Base-by-base conservation (phyloP, 2,329 filamentous ascomycete species). In the Colletotrichum orbiculare region DNA sequence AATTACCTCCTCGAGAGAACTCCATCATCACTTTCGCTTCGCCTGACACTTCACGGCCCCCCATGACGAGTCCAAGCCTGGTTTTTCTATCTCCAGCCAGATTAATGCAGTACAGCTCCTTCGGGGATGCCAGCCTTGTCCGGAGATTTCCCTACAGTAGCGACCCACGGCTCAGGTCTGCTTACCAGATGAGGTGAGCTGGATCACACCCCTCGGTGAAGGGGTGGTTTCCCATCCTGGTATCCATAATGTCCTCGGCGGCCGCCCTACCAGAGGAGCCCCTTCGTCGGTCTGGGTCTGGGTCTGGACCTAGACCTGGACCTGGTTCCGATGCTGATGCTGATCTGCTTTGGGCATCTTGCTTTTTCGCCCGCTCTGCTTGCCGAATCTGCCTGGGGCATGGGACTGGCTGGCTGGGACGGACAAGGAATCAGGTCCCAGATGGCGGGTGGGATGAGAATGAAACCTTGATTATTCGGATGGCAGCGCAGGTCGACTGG, bases 351-450 rank as follows among this genome's bases (percentile, higher is more conserved):
- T 17, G 17, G 17, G 17, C 17, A 60, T 54, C 47, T 48, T 45
- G 42, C 59, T 59, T 45, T 54, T 38, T 12, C 48, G 13, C n/a
- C n/a, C 39, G 49, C 13, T 11, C 37, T 50, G 13, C 15, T 55
- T 60, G 17, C 42, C 54, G 42, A 54, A 60, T 54, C 48, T 60
- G 60, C 47, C 60, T 60, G 60, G 48, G 49, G 45, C 33, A 46
- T 15, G 25, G 25, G 48, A 25, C 38, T 56, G 37, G 42, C 48
- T 33, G 33, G 48, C n/a, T 45, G 60, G 55, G 48, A 64, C 34
- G 15, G 38, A 17, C 38, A 39, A 54, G 35, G 39, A 15, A 45
- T 25, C 25, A 25, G 25, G 25, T 25, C 4, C 25, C 25, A 25
- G 25, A 5, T 25, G 25, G 25, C 4, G 17, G n/a, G 15, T n/a